Conservation (phyloP, 1,284 basidiomycete species). For the Rhodotorula sp. region DNA sequence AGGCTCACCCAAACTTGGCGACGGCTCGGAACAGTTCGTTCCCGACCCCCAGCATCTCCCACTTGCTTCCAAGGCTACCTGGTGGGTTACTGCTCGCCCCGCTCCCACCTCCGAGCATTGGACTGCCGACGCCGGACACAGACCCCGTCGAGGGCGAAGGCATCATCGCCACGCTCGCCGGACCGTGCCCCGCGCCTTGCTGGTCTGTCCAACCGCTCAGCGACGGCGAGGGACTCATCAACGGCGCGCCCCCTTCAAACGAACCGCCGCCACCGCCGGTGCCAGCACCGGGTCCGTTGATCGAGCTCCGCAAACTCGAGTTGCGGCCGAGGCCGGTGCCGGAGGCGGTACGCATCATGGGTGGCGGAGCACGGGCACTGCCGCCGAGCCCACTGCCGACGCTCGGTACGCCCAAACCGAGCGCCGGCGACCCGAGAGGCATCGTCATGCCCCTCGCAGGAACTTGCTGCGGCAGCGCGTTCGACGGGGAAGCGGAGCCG, state of each 20-base stretch:
- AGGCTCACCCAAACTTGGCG: conserved; percentile 82
- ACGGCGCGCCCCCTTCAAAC: not conserved
- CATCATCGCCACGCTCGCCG: not conserved
- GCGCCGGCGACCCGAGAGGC: conserved; percentile 11
- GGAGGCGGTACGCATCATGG: conserved; percentile 17
- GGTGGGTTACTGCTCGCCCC: conserved; percentile 44
- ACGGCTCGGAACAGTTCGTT: conserved; percentile 84
- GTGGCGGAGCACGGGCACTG: not conserved
- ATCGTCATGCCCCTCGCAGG: conserved; percentile 7
- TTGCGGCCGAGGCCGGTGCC: conserved; percentile 15
- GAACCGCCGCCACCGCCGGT: not conserved
- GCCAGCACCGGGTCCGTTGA: not conserved
- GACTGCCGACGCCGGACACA: not conserved
- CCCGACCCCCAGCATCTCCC: conserved; percentile 86
- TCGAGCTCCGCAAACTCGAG: conserved; percentile 16
- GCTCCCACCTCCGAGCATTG: conserved; percentile 8
- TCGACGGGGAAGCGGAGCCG: not conserved
- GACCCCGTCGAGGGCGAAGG: not conserved
- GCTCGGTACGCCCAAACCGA: not conserved
- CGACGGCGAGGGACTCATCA: conserved; percentile 2
- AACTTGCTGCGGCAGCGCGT: not conserved
- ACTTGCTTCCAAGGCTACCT: conserved; percentile 87
- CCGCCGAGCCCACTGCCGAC: not conserved
- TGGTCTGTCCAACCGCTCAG: not conserved
- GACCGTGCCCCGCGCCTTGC: not conserved